phyloP scores from a whole-genome alignment of 257 asterid genomes.

The Fraxinus excelsior region DNA sequence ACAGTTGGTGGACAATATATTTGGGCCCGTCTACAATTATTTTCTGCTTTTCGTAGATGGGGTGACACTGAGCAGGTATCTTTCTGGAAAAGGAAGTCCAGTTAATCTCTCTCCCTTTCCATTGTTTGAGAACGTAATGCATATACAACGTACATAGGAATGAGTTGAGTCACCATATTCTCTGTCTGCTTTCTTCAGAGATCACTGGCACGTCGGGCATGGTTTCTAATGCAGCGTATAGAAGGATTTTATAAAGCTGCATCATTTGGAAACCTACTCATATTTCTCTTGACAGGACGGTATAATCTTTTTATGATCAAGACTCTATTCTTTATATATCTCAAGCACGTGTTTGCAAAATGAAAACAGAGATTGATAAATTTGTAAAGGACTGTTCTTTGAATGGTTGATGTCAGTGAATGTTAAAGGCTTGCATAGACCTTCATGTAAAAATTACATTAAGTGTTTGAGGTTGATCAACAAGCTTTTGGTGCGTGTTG shows the following conservation, averaged over 20 bases:
- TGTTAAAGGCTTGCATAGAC: background rate
- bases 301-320: constrained; percentile 21
- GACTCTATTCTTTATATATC: background rate
- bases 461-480: background rate
- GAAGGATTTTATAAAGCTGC: constrained; percentile 93
- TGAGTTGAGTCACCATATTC: background rate
- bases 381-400: constrained; percentile 6
- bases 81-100: constrained; percentile 11
- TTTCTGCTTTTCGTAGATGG: constrained; percentile 96
- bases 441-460: background rate
- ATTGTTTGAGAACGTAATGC: background rate
- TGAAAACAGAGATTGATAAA: background rate
- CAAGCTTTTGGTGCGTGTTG: background rate
- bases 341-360: background rate
- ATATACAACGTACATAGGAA: constrained; percentile 5
- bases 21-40: constrained; percentile 88
- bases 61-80: constrained; percentile 90
- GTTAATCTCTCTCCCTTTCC: background rate
- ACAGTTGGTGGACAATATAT: constrained; percentile 94
- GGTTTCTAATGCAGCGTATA: constrained; percentile 77
- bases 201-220: constrained; percentile 74
- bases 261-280: constrained; percentile 83
- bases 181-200: constrained; percentile 47
- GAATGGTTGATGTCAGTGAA: background rate
- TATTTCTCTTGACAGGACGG: constrained; percentile 94